Evolutionary conservation across 108 stramenopile species (phyloP).

Genomic region (Nannochloropsis granulata): DNA sequence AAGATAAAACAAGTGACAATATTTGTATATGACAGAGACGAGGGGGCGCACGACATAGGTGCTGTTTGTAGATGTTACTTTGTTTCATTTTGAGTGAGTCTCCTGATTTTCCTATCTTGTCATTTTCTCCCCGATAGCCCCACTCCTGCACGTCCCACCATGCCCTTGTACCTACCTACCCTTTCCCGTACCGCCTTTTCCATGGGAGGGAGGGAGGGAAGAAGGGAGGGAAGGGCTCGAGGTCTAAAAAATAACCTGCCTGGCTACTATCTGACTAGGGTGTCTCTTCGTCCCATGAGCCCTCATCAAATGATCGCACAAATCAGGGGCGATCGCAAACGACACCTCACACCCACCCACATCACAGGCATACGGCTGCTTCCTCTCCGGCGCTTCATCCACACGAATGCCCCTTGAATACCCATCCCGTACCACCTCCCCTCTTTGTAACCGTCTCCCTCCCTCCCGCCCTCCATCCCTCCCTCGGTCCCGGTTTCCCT

Average conservation of each 20-base stretch:
- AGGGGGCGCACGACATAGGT: too few relatives aligned
- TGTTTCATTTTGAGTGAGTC: too few relatives aligned
- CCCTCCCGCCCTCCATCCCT: background rate
- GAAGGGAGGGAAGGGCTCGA: background rate
- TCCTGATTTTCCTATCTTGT: too few relatives aligned
- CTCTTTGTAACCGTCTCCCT: background rate
- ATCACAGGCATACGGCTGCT: background rate
- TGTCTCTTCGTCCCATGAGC: background rate
- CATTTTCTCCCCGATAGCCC: too few relatives aligned
- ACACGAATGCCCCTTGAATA: background rate
- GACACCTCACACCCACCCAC: background rate
- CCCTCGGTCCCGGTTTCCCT: background rate
- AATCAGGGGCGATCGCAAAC: background rate
- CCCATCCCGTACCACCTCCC: background rate
- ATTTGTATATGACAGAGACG: too few relatives aligned
- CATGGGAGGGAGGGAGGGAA: background rate
- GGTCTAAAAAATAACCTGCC: background rate
- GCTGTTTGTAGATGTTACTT: too few relatives aligned
- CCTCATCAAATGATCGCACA: background rate
- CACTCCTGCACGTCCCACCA: too few relatives aligned
- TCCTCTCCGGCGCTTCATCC: background rate
- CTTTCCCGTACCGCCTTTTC: too few relatives aligned
- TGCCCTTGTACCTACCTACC: too few relatives aligned
- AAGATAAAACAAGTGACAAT: too few relatives aligned
- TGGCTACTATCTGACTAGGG: background rate